phyloP scores from a whole-genome alignment of 192 early-diverging fungal genomes.

The Coemansia sp. region DNA sequence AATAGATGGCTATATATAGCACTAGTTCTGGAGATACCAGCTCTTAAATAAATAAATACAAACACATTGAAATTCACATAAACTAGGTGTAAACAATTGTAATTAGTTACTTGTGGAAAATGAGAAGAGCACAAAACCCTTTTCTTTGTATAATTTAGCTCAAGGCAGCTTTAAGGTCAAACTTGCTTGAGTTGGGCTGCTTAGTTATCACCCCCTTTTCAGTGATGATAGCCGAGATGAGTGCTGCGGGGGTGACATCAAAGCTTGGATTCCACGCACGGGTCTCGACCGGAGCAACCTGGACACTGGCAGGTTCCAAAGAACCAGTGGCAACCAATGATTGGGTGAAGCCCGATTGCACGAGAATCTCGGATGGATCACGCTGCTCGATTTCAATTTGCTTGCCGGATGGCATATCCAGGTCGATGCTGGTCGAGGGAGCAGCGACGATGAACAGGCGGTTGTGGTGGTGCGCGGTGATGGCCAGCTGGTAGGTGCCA shows the following conservation, averaged over 20 bases:
- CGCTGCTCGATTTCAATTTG: constrained; percentile 89
- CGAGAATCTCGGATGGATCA: constrained; percentile 66
- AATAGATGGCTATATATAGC: no score
- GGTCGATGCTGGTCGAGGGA: constrained; percentile 86
- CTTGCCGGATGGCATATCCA: constrained; percentile 61
- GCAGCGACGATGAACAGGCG: constrained; percentile 96
- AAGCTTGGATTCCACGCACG: constrained; percentile 97
- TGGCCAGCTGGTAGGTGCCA: constrained; percentile 96
- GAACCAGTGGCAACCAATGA: constrained; percentile 43
- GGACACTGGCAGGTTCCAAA: constrained; percentile 55
- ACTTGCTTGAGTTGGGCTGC: constrained; percentile 41
- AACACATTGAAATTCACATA: no score
- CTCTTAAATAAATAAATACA: no score
- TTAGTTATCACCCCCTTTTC: constrained; percentile 78
- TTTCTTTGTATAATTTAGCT: no score
- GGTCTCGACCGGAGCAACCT: constrained; percentile 79
- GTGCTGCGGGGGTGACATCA: constrained; percentile 82
- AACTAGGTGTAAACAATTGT: no score
- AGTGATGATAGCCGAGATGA: constrained; percentile 90
- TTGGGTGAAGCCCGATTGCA: constrained; percentile 34
- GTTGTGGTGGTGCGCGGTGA: constrained; percentile 78
- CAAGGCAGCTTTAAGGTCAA: no score
- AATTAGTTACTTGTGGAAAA: no score
- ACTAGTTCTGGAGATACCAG: no score
- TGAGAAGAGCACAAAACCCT: no score